Evolutionary conservation across 202 grass and related monocot genomes (phyloP), one percentile per base, ranked within the genome.

Genomic region (Bolboschoenoplectus hybrid): DNA sequence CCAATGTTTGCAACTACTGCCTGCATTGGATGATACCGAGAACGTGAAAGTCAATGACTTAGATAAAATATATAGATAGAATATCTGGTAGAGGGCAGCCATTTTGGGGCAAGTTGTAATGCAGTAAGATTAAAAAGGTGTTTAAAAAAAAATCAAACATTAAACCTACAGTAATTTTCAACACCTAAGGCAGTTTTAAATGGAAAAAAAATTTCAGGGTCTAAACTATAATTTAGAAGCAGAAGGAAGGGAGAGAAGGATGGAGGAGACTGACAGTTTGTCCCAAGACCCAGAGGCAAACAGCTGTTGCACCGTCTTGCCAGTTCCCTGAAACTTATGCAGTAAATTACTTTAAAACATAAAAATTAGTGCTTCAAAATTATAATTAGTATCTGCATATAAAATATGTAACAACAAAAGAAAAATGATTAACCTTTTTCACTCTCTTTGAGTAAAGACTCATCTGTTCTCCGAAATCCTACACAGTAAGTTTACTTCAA

Each of bases 231-330:
- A 81, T 44, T 26, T 5, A 5, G 2, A 64, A 63, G 16, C 9
- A 62, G 57, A 19, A 38, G 19, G 36, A 84, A 84, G 74, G 32
- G 55, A 84, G 64, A 4, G 39, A 61, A 58, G 2, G 49, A 86
- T 3, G 64, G 58, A 5, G 76, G 67, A 66, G 84, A 89, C 89
- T 91, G 49, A 97, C 93, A 67, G 16, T 90, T 84, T 97, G 91
- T 82, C 90, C 93, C 79, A 97, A 84, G 56, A 97, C 81, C 95
- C 95, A 97, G 47, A 97, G 84, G 74, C 95, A 95, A 63, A 97
- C 95, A 86, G 95, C 93, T 67, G 95, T 93, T 52, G 95, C 93
- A 85, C 95, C 95, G 91, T 97, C 95, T 92, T 93, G 93, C 95
- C 93, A 97, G 70, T 95, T 93, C 78, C 93, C 95, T 97, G 88